Evolutionary conservation across 805 yeast genomes (phyloP).

Genomic region (Wickerhamia fluorescens): DNA sequence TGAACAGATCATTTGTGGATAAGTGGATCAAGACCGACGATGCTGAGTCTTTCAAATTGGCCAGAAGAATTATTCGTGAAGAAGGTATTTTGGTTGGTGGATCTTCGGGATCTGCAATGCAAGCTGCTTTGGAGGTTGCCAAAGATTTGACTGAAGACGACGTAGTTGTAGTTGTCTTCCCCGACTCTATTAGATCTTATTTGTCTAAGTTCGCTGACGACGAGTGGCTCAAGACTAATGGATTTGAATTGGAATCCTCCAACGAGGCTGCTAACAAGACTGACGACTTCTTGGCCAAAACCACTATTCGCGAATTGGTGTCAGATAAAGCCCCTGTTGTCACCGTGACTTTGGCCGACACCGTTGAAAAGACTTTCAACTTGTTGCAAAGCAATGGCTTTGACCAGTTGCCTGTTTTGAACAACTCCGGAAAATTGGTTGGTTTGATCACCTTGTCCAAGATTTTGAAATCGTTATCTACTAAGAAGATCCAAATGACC

Average conservation of each 20-base stretch:
- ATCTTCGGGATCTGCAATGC: constrained; percentile 78
- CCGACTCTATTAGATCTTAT: constrained; percentile 82
- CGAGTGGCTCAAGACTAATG: constrained; percentile 81
- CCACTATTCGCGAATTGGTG: constrained; percentile 59
- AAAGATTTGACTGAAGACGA: constrained; percentile 66
- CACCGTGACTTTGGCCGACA: constrained; percentile 55
- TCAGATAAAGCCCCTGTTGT: constrained; percentile 68
- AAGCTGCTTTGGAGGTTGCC: constrained; percentile 68
- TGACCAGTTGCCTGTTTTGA: constrained; percentile 78
- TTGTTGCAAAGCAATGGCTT: constrained; percentile 69
- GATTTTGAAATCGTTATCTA: constrained; percentile 59
- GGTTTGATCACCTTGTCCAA: constrained; percentile 75
- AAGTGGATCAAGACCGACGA: constrained; percentile 85
- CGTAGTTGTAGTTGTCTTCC: constrained; percentile 72
- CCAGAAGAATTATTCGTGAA: constrained; percentile 74
- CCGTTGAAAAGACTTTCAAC: constrained; percentile 58
- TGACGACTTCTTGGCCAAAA: constrained; percentile 31
- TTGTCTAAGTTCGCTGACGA: constrained; percentile 84
- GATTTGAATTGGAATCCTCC: constrained; percentile 47
- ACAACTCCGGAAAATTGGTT: constrained; percentile 50
- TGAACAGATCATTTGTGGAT: constrained; percentile 60
- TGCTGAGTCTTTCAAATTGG: constrained; percentile 68
- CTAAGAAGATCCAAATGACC: constrained; percentile 48
- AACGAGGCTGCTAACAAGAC: constrained; percentile 34
- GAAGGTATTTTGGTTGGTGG: constrained; percentile 90